Conservation (phyloP, 1,284 basidiomycete genomes). For the Ganoderma resinaceum region DNA sequence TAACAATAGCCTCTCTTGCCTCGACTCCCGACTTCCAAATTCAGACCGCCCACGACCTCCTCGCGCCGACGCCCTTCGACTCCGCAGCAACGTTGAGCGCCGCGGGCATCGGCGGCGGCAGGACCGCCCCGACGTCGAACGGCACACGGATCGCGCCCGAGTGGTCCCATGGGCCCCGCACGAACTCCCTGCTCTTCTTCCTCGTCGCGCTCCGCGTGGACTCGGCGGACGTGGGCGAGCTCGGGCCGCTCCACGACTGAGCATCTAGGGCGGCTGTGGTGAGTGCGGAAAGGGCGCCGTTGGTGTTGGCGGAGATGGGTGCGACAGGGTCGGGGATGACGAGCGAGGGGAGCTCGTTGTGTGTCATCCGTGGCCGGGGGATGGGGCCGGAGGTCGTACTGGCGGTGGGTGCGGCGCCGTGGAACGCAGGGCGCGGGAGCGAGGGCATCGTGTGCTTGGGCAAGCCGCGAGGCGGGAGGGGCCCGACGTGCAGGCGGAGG, state of each 20-base stretch:
- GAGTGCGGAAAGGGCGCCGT: not conserved
- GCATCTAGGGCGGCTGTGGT: constrained; percentile 8
- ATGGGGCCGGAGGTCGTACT: constrained; percentile 25
- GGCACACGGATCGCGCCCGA: constrained; percentile 36
- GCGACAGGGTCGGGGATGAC: constrained; percentile 21
- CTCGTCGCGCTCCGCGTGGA: constrained; percentile 23
- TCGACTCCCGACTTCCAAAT: not conserved
- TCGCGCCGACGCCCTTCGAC: constrained; percentile 4
- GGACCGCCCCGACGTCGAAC: constrained; percentile 36
- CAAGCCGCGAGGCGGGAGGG: constrained; percentile 37
- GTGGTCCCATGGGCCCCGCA: constrained; percentile 42
- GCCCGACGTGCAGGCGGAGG: constrained; percentile 40
- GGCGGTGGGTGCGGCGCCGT: constrained; percentile 25
- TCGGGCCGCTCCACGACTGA: constrained; percentile 27
- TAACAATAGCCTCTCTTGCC: too few relatives aligned
- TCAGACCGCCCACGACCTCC: not conserved
- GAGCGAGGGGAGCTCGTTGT: constrained; percentile 30
- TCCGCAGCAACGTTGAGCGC: constrained; percentile 32
- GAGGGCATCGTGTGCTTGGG: constrained; percentile 43
- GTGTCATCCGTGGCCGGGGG: constrained; percentile 34
- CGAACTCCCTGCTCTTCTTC: constrained; percentile 28
- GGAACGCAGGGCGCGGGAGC: constrained; percentile 40
- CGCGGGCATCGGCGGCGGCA: constrained; percentile 37
- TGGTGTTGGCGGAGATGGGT: too few relatives aligned
- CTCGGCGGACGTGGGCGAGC: constrained; percentile 35